Conservation (phyloP, 495 filamentous ascomycete genomes). For the Lasiosphaeria ovina region DNA sequence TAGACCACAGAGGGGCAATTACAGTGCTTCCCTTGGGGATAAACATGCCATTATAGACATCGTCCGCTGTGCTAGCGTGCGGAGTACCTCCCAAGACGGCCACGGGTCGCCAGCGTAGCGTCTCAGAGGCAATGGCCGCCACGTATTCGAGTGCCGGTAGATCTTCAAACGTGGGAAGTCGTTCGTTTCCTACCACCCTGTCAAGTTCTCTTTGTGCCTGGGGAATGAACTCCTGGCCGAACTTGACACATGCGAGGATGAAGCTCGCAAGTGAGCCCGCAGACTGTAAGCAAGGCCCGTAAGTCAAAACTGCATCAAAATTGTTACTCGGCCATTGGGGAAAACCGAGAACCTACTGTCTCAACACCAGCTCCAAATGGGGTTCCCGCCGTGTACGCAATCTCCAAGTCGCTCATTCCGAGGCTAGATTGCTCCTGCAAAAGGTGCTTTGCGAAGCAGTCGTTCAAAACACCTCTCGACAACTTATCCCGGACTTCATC, state of each 20-base stretch:
- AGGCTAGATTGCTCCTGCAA: constrained; percentile 46
- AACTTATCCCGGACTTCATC: constrained; percentile 34
- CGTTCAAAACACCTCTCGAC: constrained; percentile 36
- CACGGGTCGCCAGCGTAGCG: constrained; percentile 52
- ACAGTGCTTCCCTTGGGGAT: constrained; percentile 56
- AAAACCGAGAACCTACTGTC: constrained; percentile 47
- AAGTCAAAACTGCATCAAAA: neutral
- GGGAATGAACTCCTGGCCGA: constrained; percentile 43
- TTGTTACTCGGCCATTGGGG: neutral
- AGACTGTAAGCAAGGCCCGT: constrained; percentile 22
- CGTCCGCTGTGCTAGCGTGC: constrained; percentile 56
- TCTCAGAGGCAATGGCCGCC: constrained; percentile 49
- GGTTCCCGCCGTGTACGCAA: constrained; percentile 55
- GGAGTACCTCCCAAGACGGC: constrained; percentile 54
- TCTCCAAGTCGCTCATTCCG: constrained; percentile 52
- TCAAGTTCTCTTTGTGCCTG: constrained; percentile 57
- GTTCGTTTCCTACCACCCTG: constrained; percentile 47
- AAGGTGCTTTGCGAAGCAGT: constrained; percentile 51
- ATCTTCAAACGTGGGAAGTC: constrained; percentile 51
- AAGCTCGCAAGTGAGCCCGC: constrained; percentile 50
- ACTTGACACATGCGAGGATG: constrained; percentile 55
- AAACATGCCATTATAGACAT: constrained; percentile 52
- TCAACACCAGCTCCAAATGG: constrained; percentile 66
- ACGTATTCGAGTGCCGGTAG: constrained; percentile 43
- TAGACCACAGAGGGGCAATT: constrained; percentile 46